A percentile compares a stretch with the other conserved stretches of the same genome.
Conservation (phyloP, 106 monocot genomes). For the Platanthera guangdongensis region DNA sequence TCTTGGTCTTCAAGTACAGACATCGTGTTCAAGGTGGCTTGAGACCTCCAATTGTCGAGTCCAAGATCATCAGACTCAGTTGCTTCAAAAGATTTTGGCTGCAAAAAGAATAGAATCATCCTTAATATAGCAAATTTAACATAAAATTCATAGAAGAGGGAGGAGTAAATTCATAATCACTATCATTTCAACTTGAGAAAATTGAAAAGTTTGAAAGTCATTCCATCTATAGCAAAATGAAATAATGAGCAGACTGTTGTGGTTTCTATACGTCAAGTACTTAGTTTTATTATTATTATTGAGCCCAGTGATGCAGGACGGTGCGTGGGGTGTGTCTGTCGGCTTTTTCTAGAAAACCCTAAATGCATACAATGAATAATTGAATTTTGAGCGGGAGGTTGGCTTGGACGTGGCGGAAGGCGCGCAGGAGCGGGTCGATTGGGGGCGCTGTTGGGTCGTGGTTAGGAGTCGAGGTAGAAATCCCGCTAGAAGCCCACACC, state of each 20-base stretch:
- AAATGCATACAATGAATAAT: too few relatives aligned
- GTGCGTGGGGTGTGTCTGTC: too few relatives aligned
- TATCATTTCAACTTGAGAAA: neutral
- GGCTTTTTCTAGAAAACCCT: too few relatives aligned
- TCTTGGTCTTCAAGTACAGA: conserved; percentile 65
- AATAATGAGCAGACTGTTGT: neutral
- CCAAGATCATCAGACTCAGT: conserved; percentile 44
- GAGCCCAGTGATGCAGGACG: too few relatives aligned
- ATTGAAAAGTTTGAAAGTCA: neutral
- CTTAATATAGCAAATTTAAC: neutral
- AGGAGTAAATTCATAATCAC: neutral
- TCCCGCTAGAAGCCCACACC: too few relatives aligned
- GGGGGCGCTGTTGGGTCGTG: too few relatives aligned
- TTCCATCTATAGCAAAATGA: neutral
- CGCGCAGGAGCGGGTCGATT: too few relatives aligned
- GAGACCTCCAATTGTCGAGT: conserved; percentile 68
- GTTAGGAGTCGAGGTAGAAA: too few relatives aligned
- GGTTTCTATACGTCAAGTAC: too few relatives aligned
- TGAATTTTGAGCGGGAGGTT: too few relatives aligned
- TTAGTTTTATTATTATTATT: too few relatives aligned
- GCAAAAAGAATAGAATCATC: conserved; percentile 13
- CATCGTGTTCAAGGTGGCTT: conserved; percentile 33
- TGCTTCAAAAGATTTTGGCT: conserved; percentile 29
- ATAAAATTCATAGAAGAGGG: neutral
- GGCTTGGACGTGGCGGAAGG: too few relatives aligned